Evolutionary conservation across 169 alveolate genomes (phyloP).

Genomic region (Plasmodium vinckei): DNA sequence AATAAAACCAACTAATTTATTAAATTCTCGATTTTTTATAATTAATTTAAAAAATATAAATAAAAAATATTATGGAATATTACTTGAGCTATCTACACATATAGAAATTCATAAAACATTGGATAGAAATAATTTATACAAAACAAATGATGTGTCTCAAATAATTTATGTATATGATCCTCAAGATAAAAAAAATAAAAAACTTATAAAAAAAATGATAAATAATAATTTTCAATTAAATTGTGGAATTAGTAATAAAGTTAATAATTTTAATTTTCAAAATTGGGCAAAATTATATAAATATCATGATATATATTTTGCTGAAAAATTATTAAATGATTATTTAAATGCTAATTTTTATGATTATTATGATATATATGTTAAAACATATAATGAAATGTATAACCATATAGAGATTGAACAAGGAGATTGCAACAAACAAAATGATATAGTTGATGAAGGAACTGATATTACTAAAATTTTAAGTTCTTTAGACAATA

Average conservation of each 20-base stretch:
- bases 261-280: conserved; percentile 35
- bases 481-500: conserved; percentile 30
- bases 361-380: conserved; percentile 61
- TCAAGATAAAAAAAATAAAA: not conserved
- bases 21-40: conserved; percentile 77
- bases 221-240: conserved; percentile 44
- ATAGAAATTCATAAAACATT: conserved; percentile 79
- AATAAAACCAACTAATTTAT: conserved; percentile 79
- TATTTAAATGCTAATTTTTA: conserved; percentile 41
- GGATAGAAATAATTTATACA: conserved; percentile 78
- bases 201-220: conserved; percentile 23
- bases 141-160: conserved; percentile 77
- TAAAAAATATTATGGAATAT: conserved; percentile 73
- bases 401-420: conserved; percentile 24
- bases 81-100: conserved; percentile 79
- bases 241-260: conserved; percentile 30
- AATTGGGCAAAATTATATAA: conserved; percentile 39
- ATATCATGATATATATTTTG: conserved; percentile 63
- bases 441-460: conserved; percentile 61
- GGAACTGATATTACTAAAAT: conserved; percentile 18
- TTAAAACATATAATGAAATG: conserved; percentile 53
- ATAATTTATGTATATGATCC: conserved; percentile 80
- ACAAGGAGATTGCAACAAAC: conserved; percentile 9
- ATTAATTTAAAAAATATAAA: conserved; percentile 71
- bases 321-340: conserved; percentile 36